Conservation (phyloP, 441 rosid genomes). For the Erodium trifolium region DNA sequence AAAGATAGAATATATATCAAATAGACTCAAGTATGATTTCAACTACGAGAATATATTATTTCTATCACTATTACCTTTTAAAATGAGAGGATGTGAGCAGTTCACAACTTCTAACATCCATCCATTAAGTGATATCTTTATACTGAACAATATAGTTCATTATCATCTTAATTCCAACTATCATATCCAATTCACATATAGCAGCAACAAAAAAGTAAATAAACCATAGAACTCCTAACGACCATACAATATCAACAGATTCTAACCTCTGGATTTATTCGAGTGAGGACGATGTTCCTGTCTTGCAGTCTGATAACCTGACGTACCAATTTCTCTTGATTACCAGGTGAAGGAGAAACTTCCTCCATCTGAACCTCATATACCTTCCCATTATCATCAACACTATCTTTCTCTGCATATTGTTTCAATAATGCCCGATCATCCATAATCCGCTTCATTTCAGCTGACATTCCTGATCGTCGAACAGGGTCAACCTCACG, state of each 20-base stretch:
- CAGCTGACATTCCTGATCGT: slow-evolving; percentile 64
- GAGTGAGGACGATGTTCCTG: slow-evolving; percentile 63
- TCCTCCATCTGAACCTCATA: slow-evolving; percentile 75
- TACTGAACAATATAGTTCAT: background rate
- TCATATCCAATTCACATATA: background rate
- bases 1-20: background rate
- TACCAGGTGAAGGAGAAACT: slow-evolving; percentile 51
- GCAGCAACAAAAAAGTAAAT: background rate
- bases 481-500: slow-evolving; percentile 68
- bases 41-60: background rate
- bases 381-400: slow-evolving; percentile 60
- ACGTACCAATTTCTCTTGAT: slow-evolving; percentile 60
- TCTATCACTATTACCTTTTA: background rate
- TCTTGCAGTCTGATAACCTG: slow-evolving; percentile 82
- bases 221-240: background rate
- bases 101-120: background rate
- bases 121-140: background rate
- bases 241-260: slow-evolving; percentile 6
- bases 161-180: background rate
- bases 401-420: slow-evolving; percentile 60
- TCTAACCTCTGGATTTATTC: slow-evolving; percentile 88
- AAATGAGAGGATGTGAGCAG: background rate
- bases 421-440: slow-evolving; percentile 80
- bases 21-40: background rate
- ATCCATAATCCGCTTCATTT: slow-evolving; percentile 62